Evolutionary conservation across 1,284 basidiomycete genomes (phyloP).

Genomic region (Melampsora occidentalis): DNA sequence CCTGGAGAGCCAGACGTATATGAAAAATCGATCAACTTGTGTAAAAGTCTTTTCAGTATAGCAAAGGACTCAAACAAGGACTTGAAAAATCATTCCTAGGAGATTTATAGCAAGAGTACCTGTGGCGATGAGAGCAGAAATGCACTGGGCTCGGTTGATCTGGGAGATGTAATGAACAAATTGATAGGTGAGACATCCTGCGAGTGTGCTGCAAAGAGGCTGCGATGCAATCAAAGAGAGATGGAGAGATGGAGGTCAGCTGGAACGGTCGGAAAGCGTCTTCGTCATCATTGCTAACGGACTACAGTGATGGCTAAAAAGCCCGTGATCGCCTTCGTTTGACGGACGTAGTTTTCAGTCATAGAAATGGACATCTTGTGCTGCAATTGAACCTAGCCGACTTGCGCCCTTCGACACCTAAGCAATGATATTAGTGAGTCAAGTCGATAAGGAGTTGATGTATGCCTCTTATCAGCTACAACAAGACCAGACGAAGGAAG

Average conservation of each 20-base stretch:
- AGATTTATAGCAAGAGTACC: slow-evolving; percentile 11
- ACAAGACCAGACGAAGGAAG: neutral
- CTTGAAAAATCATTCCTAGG: slow-evolving; percentile 16
- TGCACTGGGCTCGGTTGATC: slow-evolving; percentile 6
- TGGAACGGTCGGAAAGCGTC: neutral
- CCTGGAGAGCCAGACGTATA: neutral
- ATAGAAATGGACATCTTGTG: neutral
- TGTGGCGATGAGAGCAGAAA: slow-evolving; percentile 4
- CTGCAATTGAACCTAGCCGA: neutral
- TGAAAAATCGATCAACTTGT: slow-evolving; percentile 5
- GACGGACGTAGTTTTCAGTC: neutral
- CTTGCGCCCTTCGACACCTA: neutral
- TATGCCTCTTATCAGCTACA: neutral
- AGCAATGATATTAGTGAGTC: neutral
- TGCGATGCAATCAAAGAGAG: neutral
- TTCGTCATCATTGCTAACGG: neutral
- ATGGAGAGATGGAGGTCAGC: neutral
- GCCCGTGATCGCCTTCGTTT: slow-evolving; percentile 2
- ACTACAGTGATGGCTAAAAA: slow-evolving; percentile 3
- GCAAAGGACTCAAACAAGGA: slow-evolving; percentile 15
- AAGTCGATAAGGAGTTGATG: neutral
- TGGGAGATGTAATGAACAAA: neutral
- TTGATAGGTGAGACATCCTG: neutral
- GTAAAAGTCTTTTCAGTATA: neutral
- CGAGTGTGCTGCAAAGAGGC: neutral